Base-by-base conservation (phyloP, 2,329 filamentous ascomycete species). In the Sporothrix humicola region DNA sequence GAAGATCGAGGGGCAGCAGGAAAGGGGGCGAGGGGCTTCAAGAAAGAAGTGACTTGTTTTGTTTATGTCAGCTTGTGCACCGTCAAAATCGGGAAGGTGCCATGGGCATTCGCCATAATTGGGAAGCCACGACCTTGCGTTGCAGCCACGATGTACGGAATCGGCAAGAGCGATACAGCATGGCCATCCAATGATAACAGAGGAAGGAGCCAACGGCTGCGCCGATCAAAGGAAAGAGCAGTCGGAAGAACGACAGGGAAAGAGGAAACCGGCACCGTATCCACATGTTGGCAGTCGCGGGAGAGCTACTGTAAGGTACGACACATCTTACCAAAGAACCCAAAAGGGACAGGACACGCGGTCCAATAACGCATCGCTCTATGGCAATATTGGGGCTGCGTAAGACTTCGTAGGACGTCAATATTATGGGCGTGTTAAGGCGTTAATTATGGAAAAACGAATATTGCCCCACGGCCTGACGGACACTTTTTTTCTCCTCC, bases 291-390 rank as follows among this genome's bases (percentile, higher is more conserved):
- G 59, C 59, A 72, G 48, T 59, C 46, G 31, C 59, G 59, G 46
- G 71, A 65, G 48, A 63, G 58, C 56, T 63, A 42, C 69, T 72
- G 69, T 44, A 54, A 72, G 56, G 69, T 72, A 63, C 69, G 17
- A 54, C 48, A 13, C 42, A 56, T 23, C 31, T 26, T 56, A 42
- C 26, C 26, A 69, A 37, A 52, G 9, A 17, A 42, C 23, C 48
- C 15, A 9, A 42, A 44, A 31, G 26, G 48, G 26, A 56, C 48
- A 69, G 26, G 66, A 20, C 65, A 69, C 46, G 65, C 65, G 44
- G 65, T 52, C 65, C 65, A 69, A 69, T 52, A 69, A 69, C 20
- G 15, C 46, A 52, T 7, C 46, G 46, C 46, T 12, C 23, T 65
- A 13, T 46, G 15, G 31, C n/a, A 44, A 44, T 63, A 44, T 10